These are phyloP conservation scores for Emmonsiellopsis sp. DNA, from an alignment of 2,329 filamentous ascomycete species.

Conservation along the genomic window DNA sequence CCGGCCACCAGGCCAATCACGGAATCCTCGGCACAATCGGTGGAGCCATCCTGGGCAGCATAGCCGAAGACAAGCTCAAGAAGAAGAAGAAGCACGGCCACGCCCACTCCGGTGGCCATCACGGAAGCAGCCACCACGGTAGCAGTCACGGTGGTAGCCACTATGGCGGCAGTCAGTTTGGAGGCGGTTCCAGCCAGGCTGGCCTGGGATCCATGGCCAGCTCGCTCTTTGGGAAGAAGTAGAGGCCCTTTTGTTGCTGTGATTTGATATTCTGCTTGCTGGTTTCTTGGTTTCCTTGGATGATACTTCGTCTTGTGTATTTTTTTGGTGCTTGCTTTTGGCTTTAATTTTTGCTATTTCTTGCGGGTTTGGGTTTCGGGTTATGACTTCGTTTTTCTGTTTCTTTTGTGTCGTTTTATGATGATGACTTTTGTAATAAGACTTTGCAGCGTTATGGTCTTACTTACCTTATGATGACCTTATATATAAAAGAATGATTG, in stretches of 20 bases:
- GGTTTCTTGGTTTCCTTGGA: not conserved
- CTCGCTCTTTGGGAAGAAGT: constrained; percentile 7
- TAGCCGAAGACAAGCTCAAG: constrained; percentile 38
- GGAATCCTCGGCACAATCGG: constrained; percentile 40
- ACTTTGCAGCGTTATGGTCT: too few species aligned
- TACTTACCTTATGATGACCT: too few species aligned
- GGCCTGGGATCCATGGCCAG: not conserved
- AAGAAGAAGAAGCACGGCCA: constrained; percentile 31
- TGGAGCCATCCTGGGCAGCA: constrained; percentile 38
- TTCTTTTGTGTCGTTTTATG: too few species aligned
- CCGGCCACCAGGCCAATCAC: constrained; percentile 40
- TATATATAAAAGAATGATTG: too few species aligned
- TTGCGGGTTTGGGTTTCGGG: too few species aligned
- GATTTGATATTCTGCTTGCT: not conserved
- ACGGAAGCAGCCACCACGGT: constrained; percentile 17
- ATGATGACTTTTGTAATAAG: too few species aligned
- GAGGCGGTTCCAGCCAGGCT: not conserved
- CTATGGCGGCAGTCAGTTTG: constrained; percentile 2
- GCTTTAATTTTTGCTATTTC: too few species aligned
- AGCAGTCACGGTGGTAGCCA: constrained; percentile 11
- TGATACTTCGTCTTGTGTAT: not conserved
- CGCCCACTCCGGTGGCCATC: constrained; percentile 19
- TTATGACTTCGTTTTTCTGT: too few species aligned
- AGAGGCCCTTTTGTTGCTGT: not conserved
- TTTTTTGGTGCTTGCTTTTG: too few species aligned